A percentile compares a stretch with the other conserved stretches of the same genome.
phyloP scores from a whole-genome alignment of 202 grass and related monocot species.

The Schoenoplectus tabernaemontani region DNA sequence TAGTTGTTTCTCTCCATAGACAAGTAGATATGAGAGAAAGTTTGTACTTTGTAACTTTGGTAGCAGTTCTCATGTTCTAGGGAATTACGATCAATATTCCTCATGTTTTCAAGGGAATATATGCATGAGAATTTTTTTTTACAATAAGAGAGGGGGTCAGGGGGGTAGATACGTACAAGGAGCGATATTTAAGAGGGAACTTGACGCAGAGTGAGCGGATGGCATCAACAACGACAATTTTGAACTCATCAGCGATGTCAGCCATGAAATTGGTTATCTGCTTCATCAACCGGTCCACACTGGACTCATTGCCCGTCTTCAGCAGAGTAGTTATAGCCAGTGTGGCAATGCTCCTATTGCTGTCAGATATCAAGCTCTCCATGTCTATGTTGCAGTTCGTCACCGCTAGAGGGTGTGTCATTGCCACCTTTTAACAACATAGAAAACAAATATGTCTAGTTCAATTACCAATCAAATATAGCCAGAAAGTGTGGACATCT shows the following conservation, averaged over 20 bases:
- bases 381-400: conserved; percentile 99
- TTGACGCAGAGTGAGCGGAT: conserved; percentile 96
- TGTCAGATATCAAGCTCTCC: conserved; percentile 98
- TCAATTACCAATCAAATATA: not conserved
- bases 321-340: conserved; percentile 93
- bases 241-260: conserved; percentile 98
- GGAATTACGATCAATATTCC: not conserved
- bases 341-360: conserved; percentile 96
- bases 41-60: too few relatives aligned
- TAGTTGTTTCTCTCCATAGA: not conserved
- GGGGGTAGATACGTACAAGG: conserved; percentile 35
- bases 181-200: conserved; percentile 96
- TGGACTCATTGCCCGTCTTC: conserved; percentile 98
- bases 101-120: not conserved
- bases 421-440: conserved; percentile 58
- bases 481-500: not conserved
- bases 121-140: not conserved
- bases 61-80: too few relatives aligned
- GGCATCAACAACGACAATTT: conserved; percentile 96
- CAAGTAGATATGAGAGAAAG: not conserved
- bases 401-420: conserved; percentile 87
- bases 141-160: not conserved
- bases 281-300: conserved; percentile 98
- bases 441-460: not conserved
- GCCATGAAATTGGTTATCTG: conserved; percentile 99